Conservation (phyloP, 2,329 filamentous ascomycete genomes). For the Aspergillus sp. region DNA sequence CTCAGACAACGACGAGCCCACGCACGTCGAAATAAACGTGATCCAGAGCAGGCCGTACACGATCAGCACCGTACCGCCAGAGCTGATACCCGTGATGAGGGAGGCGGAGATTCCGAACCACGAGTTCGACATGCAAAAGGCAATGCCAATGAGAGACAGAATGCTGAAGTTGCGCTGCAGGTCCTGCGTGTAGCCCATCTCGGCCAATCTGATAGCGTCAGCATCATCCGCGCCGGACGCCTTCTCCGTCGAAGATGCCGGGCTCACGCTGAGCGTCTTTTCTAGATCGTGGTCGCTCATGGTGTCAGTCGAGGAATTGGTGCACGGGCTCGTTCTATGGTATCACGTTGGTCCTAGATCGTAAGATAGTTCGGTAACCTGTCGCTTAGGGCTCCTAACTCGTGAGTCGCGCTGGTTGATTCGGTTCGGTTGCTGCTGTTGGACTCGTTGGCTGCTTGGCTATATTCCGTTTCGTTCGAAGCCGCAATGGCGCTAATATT, state of each 20-base stretch:
- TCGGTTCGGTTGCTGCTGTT: slow-evolving; percentile 4
- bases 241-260: slow-evolving; percentile 9
- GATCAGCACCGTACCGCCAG: slow-evolving; percentile 48
- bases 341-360: background rate
- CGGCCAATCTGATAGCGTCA: slow-evolving; percentile 44
- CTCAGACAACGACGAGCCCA: slow-evolving; percentile 47
- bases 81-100: slow-evolving; percentile 50
- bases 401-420: background rate
- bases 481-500: too few species aligned
- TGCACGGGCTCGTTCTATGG: slow-evolving; percentile 8
- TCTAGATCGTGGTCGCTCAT: slow-evolving; percentile 19
- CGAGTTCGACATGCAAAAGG: slow-evolving; percentile 51
- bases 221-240: slow-evolving; percentile 20
- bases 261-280: slow-evolving; percentile 18
- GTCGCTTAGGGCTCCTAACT: background rate
- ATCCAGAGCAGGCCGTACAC: slow-evolving; percentile 51
- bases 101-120: slow-evolving; percentile 52
- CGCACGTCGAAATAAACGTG: slow-evolving; percentile 44
- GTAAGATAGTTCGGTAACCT: background rate
- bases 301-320: slow-evolving; percentile 10
- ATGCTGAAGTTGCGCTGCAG: slow-evolving; percentile 46
- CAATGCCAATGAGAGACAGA: slow-evolving; percentile 50
- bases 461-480: too few species aligned
- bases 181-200: slow-evolving; percentile 50
- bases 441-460: background rate